A percentile compares a stretch with the other conserved stretches of the same genome.
Evolutionary conservation across 2,329 filamentous ascomycete genomes (phyloP).

Genomic region (Neopestalotiopsis sp.): DNA sequence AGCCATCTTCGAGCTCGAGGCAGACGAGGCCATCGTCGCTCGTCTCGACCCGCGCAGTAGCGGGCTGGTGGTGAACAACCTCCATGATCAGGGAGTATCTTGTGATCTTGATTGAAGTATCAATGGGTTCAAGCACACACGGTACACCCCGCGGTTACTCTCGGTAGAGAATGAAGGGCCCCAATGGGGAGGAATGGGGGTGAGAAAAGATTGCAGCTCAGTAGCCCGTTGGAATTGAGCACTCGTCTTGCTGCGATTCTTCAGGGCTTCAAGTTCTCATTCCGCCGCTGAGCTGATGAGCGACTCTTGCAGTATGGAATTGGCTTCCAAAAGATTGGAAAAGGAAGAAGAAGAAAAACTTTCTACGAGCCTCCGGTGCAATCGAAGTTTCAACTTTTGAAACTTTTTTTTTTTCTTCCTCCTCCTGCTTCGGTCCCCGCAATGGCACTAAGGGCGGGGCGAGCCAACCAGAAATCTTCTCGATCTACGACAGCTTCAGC

Average conservation of each 20-base stretch:
- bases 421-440: conserved; percentile 12
- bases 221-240: conserved; percentile 8
- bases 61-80: conserved; percentile 54
- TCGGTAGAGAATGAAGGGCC: conserved; percentile 9
- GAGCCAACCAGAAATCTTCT: conserved; percentile 14
- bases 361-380: conserved; percentile 1
- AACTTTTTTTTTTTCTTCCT: conserved; percentile 17
- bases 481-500: conserved; percentile 13
- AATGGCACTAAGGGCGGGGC: conserved; percentile 1
- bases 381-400: neutral
- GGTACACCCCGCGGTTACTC: conserved; percentile 15
- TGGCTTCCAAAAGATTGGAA: conserved; percentile 4
- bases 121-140: conserved; percentile 3
- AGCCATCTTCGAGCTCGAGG: conserved; percentile 92
- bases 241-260: conserved; percentile 11
- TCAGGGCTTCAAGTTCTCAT: conserved; percentile 17
- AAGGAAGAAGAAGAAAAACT: conserved; percentile 8
- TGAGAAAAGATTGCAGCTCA: conserved; percentile 16
- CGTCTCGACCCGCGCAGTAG: conserved; percentile 62
- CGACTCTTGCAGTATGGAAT: conserved; percentile 2
- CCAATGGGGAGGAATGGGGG: conserved; percentile 8
- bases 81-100: conserved; percentile 37
- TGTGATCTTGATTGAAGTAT: neutral
- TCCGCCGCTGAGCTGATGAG: conserved; percentile 13
- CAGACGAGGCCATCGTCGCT: conserved; percentile 71